These are phyloP conservation scores for Carnegiea gigantea DNA, from an alignment of 179 eudicot genomes.

Conservation along the genomic window DNA sequence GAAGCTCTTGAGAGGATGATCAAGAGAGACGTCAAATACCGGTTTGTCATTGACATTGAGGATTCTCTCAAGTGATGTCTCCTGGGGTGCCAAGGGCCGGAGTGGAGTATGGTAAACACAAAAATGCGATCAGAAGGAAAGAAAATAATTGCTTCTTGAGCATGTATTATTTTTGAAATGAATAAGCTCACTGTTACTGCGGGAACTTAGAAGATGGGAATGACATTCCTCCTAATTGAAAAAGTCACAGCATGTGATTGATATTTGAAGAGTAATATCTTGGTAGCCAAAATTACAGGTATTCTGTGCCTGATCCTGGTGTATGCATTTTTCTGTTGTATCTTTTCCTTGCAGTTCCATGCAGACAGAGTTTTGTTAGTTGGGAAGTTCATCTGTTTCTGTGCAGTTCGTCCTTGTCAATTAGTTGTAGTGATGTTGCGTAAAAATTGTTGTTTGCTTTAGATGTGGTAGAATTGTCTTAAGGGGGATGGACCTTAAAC, in stretches of 20 bases:
- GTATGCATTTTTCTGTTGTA: too few species aligned
- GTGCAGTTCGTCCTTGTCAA: too few species aligned
- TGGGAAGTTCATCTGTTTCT: too few species aligned
- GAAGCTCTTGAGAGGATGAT: conserved; percentile 38
- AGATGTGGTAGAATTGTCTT: too few species aligned
- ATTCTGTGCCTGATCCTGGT: too few species aligned
- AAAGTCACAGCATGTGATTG: neutral
- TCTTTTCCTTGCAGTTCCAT: too few species aligned
- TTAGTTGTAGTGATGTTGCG: too few species aligned
- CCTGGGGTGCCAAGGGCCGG: neutral
- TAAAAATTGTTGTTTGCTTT: too few species aligned
- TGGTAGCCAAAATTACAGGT: neutral
- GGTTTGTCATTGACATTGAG: conserved; percentile 39
- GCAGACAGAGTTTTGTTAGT: too few species aligned
- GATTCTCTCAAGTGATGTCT: conserved; percentile 33
- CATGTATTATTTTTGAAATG: neutral
- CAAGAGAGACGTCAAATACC: conserved; percentile 37
- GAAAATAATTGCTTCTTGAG: neutral
- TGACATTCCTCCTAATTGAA: too few species aligned
- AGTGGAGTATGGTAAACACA: neutral
- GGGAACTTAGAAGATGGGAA: too few species aligned
- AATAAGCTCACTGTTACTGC: neutral
- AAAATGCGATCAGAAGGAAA: neutral
- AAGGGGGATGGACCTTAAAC: too few species aligned
- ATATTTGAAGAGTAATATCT: neutral